A percentile compares a stretch with the other conserved stretches of the same genome.
Conservation (phyloP, 371 early-diverging fungal genomes). For the Circinella minor region DNA sequence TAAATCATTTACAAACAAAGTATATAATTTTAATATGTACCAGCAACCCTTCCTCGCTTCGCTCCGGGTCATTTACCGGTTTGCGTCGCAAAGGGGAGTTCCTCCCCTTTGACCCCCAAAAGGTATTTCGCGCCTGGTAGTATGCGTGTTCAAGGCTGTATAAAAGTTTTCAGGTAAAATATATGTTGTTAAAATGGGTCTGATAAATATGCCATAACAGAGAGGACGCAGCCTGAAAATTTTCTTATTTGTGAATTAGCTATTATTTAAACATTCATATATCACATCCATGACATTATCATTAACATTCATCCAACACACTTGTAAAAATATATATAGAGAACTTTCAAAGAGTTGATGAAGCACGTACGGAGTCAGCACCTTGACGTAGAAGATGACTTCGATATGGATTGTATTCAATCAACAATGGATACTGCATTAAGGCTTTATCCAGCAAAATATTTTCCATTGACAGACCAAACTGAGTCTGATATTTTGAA, state of each 20-base stretch:
- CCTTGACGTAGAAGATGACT: not conserved
- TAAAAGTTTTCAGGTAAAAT: too few relatives aligned
- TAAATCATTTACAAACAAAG: not conserved
- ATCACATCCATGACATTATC: slow-evolving; percentile 3
- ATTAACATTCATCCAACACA: slow-evolving; percentile 3
- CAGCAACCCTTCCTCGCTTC: too few relatives aligned
- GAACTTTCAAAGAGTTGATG: not conserved
- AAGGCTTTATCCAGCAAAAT: not conserved
- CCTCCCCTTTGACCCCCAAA: too few relatives aligned
- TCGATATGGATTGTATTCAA: slow-evolving; percentile 6
- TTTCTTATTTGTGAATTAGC: too few relatives aligned
- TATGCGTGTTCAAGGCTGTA: too few relatives aligned
- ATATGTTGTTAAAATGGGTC: too few relatives aligned
- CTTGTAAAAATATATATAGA: not conserved
- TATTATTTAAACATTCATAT: not conserved
- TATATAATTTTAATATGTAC: not conserved
- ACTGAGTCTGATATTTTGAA: slow-evolving; percentile 8
- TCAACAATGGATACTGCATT: slow-evolving; percentile 1
- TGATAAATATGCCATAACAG: too few relatives aligned
- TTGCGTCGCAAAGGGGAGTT: too few relatives aligned
- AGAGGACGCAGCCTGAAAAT: too few relatives aligned
- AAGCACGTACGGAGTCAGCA: not conserved
- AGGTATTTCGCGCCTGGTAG: too few relatives aligned
- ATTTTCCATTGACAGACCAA: not conserved
- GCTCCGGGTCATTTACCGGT: too few relatives aligned